Conservation (phyloP, 345 rosid species). For the Syzygium oleosum region DNA sequence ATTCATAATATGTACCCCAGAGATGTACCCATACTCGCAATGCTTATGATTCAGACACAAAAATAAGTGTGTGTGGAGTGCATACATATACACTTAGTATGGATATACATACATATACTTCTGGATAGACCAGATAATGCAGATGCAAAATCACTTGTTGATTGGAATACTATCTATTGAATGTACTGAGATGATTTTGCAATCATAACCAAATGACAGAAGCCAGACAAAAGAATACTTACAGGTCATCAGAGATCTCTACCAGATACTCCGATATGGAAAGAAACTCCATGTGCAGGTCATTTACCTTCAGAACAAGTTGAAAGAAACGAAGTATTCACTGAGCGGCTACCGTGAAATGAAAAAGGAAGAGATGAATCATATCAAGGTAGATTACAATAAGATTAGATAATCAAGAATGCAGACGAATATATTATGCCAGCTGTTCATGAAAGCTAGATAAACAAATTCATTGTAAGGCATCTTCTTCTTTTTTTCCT, state of each 20-base stretch:
- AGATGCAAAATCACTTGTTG: neutral
- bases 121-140: neutral
- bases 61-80: neutral
- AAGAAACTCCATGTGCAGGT: slow-evolving; percentile 77
- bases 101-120: neutral
- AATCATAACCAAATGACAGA: neutral
- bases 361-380: neutral
- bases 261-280: slow-evolving; percentile 79
- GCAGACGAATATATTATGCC: neutral
- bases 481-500: neutral
- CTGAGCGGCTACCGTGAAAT: neutral
- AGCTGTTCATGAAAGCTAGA: neutral
- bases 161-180: neutral
- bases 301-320: slow-evolving; percentile 56
- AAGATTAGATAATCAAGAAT: neutral
- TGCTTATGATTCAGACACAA: neutral
- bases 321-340: slow-evolving; percentile 16
- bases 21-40: neutral
- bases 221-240: slow-evolving; percentile 3
- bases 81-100: neutral
- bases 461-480: neutral
- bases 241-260: slow-evolving; percentile 91
- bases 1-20: neutral
- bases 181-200: neutral
- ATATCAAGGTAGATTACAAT: neutral